Base-by-base conservation (phyloP, 106 monocot genomes). In the Hemerocallis citrina region DNA sequence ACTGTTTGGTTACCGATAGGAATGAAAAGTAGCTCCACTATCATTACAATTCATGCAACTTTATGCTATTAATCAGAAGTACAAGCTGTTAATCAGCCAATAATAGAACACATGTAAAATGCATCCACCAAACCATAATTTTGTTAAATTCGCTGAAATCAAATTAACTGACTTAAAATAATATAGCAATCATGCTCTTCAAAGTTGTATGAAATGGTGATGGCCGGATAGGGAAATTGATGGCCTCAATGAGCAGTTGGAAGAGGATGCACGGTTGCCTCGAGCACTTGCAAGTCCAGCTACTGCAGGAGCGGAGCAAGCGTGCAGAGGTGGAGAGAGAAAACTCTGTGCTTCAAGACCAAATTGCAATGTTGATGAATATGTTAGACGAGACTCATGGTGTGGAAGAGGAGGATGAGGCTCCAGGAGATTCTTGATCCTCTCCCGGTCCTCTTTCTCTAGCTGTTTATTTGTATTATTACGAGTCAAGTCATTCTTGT, bases 181-280 rank as follows among this genome's bases (percentile, higher is more conserved):
- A n/a, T n/a, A n/a, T n/a, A n/a, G n/a, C n/a, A n/a, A 58, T 36
- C 0, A 16, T 61, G 14, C 60, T 27, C 13, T 27, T 61, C 25
- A 42, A 42, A 31, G 21, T 69, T 63, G 25, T 41, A 9, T 19
- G 28, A 13, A 13, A 30, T 52, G 21, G 7, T 63, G 31, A 43
- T 28, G 36, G 20, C 69, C 90, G 90, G 90, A 96, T 66, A 61
- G 83, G 35, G 96, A 91, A 68, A 96, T 96, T 23, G 77, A 81
- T 57, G 96, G 90, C 0, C 72, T 91, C 4, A 96, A 87, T 35
- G 90, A 91, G 84, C 96, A 96, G 68, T 56, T 96, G 31, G 84
- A 84, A 41, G 96, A 88, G 42, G 96, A 96, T 46, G 70, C 87
- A 4, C 64, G 72, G n/a, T n/a, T 81, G 77, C 67, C 57, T 96